Evolutionary conservation across 345 rosid species (phyloP), one percentile per base, ranked within the genome.

Genomic region (Ricinus communis): DNA sequence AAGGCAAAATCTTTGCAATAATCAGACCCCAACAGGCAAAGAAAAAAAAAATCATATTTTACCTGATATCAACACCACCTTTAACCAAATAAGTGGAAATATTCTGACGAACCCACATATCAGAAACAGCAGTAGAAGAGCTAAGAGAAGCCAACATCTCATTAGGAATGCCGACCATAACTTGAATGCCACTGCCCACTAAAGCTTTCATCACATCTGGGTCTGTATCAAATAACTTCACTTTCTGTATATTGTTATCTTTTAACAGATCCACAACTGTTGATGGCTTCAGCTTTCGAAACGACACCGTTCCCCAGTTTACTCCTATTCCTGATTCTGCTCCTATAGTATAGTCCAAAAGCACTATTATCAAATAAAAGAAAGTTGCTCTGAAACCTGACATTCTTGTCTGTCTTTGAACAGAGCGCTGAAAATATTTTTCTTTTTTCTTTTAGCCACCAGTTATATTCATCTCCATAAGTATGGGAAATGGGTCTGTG

Each of bases 231-330:
- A 95, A 95, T 30, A 93, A 89, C 88, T 95, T 95, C 58, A 91
- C 98, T 71, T 85, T 93, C 55, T 67, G 73, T 40, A 95, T 87
- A 69, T 83, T 88, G 82, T 95, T 95, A 11, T 74, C 87, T 76
- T 82, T 86, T 80, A 95, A 77, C 71, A 92, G 96, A 93, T 90
- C 89, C 89, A 93, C 96, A 79, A 93, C 99, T 0, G 97, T 87
- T 0, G 96, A 90, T 13, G 99, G 97, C 73, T 77, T 73, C 52
- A 93, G 69, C 87, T 74, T 84, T 85, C 82, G 93, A 78, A 59
- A 82, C 8, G 98, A 89, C 24, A 90, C 0, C 14, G 97, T 76
- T 46, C 99, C 98, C 99, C 99, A 95, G 87, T 95, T 95, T 67
- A 89, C 93, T 46, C 99, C 99, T 49, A 90, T 82, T 3, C 88